Conservation (phyloP, 805 yeast genomes). For the Lipomyces yamanashiensis region DNA sequence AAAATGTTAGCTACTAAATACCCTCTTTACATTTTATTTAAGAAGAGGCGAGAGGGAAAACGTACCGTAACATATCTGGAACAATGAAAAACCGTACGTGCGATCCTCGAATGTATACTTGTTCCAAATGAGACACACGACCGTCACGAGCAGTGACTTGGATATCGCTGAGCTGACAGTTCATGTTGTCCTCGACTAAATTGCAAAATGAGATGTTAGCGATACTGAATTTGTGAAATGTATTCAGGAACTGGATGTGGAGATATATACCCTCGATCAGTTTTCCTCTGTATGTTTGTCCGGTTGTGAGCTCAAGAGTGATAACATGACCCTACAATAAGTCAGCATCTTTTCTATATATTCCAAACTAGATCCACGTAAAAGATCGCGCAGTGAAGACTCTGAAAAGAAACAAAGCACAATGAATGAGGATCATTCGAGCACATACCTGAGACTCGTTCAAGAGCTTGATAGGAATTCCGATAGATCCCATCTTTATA, state of each 20-base stretch:
- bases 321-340: slow-evolving; percentile 75
- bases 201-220: slow-evolving; percentile 7
- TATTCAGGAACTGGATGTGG: neutral
- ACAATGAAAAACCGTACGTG: slow-evolving; percentile 81
- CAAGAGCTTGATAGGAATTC: slow-evolving; percentile 82
- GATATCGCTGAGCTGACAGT: slow-evolving; percentile 81
- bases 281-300: slow-evolving; percentile 87
- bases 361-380: neutral
- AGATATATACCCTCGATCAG: slow-evolving; percentile 61
- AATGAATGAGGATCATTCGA: no score
- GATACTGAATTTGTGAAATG: neutral
- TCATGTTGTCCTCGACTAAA: slow-evolving; percentile 85
- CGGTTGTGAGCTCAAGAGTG: slow-evolving; percentile 79
- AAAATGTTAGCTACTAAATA: neutral
- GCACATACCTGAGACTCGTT: slow-evolving; percentile 71
- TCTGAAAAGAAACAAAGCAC: no score
- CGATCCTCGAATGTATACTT: slow-evolving; percentile 89
- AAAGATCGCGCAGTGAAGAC: neutral
- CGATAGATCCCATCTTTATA: slow-evolving; percentile 59
- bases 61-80: slow-evolving; percentile 75
- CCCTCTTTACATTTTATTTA: neutral
- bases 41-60: neutral
- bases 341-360: neutral
- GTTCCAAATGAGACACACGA: slow-evolving; percentile 72
- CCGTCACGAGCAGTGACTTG: slow-evolving; percentile 80